Evolutionary conservation across 768 basidiomycete species (phyloP).

Genomic region (Lenzites betulinus): DNA sequence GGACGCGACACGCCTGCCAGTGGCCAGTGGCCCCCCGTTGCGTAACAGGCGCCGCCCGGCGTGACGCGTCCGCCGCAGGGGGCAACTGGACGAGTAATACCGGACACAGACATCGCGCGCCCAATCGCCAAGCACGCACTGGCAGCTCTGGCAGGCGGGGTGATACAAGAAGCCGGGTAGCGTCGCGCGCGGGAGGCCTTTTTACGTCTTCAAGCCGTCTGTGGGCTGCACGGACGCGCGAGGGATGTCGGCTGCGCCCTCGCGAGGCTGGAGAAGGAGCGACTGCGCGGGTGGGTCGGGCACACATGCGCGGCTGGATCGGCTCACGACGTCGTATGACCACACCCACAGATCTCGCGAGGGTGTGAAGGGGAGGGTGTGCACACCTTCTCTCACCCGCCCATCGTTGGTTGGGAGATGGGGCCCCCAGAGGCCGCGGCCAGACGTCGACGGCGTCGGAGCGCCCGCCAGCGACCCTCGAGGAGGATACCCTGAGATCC

Average conservation of each 20-base stretch:
- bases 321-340: constrained; percentile 4
- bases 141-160: background rate
- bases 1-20: background rate
- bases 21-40: background rate
- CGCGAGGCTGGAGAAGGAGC: background rate
- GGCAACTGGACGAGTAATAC: too few species aligned
- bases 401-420: background rate
- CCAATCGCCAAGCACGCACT: background rate
- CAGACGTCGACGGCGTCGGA: background rate
- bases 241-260: background rate
- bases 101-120: too few species aligned
- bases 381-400: background rate
- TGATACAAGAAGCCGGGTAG: background rate
- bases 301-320: too few species aligned
- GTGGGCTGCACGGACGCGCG: background rate
- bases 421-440: background rate
- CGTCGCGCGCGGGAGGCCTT: background rate
- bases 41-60: background rate
- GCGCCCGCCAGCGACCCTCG: background rate
- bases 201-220: constrained; percentile 8
- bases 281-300: background rate
- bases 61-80: background rate
- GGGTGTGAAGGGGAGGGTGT: constrained; percentile 3
- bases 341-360: background rate
- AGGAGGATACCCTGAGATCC: background rate